Evolutionary conservation across 345 rosid genomes (phyloP).

Genomic region (Citrus sinensis): DVS_A1.0 CM039168.1:1446501-1447000

Average conservation of each 20-base stretch:
- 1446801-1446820: conserved; percentile 92
- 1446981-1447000: conserved; percentile 7
- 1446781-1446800: conserved; percentile 90
- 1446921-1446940: background rate
- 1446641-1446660: background rate
- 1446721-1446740: background rate
- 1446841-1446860: conserved; percentile 76
- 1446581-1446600: conserved; percentile 99
- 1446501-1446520: background rate
- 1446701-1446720: background rate
- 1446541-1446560: conserved; percentile 31
- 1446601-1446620: conserved; percentile 98
- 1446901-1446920: background rate
- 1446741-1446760: background rate
- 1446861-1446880: conserved; percentile 30
- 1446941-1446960: background rate
- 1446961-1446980: background rate
- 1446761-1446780: conserved; percentile 24
- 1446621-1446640: conserved; percentile 85
- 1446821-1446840: conserved; percentile 84
- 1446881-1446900: conserved; percentile 14
- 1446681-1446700: background rate
- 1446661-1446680: conserved; percentile 1
- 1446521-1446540: background rate
- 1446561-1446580: conserved; percentile 94